Conservation (phyloP, 305 asterid species). For the Fraxinus baroniana region DNA sequence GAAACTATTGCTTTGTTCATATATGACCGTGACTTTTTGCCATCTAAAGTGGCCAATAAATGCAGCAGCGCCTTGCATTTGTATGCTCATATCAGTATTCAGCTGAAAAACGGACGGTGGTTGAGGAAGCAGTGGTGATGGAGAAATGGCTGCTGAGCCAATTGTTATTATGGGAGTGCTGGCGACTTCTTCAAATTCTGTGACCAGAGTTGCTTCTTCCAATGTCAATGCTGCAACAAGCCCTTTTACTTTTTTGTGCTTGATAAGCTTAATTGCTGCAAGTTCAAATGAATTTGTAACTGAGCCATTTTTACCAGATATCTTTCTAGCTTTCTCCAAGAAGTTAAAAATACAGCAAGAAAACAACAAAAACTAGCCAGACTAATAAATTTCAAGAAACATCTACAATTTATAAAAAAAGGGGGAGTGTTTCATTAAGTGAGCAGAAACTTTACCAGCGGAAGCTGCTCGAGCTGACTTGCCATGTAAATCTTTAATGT, state of each 20-base stretch:
- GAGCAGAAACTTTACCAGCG: not conserved
- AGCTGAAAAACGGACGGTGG: conserved; percentile 33
- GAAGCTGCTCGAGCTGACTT: not conserved
- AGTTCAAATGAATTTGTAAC: not conserved
- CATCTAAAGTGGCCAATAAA: conserved; percentile 49
- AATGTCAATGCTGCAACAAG: conserved; percentile 44
- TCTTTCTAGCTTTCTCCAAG: too few relatives aligned
- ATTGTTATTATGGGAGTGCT: conserved; percentile 43
- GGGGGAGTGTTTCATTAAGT: not conserved
- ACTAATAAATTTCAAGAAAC: too few relatives aligned
- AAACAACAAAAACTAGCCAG: too few relatives aligned
- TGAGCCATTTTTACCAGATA: not conserved
- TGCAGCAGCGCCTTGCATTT: conserved; percentile 46
- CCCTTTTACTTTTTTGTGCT: conserved; percentile 32
- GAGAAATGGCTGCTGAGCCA: conserved; percentile 27
- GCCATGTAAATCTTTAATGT: not conserved
- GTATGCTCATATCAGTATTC: conserved; percentile 28
- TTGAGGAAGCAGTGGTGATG: conserved; percentile 14
- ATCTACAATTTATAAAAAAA: too few relatives aligned
- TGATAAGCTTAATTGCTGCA: conserved; percentile 45
- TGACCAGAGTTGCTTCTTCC: conserved; percentile 45
- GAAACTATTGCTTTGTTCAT: conserved; percentile 31
- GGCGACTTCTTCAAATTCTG: conserved; percentile 25
- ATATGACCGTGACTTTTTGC: conserved; percentile 44
- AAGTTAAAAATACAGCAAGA: too few relatives aligned